These are phyloP conservation scores for Phialocephala subalpina DNA, from an alignment of 2,329 filamentous ascomycete genomes.

Conservation along the genomic window DNA sequence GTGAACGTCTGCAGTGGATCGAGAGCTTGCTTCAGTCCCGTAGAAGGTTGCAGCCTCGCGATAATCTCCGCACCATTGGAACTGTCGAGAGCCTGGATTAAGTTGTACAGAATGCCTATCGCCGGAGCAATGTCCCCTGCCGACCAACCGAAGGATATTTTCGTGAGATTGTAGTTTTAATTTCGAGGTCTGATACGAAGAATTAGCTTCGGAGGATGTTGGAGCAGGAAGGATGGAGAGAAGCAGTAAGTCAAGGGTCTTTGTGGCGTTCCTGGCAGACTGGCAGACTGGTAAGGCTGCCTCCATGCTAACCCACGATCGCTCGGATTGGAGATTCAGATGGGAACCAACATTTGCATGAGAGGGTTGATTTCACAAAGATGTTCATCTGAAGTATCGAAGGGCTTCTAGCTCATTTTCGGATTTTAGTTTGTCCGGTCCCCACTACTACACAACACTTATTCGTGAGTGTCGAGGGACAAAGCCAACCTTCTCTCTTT, in stretches of 20 bases:
- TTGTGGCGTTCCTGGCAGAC: not conserved
- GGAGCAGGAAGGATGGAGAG: not conserved
- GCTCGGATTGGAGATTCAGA: no score
- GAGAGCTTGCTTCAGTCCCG: constrained; percentile 19
- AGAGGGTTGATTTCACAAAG: no score
- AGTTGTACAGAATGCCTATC: constrained; percentile 11
- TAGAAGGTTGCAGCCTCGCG: constrained; percentile 26
- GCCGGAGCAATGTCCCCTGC: constrained; percentile 23
- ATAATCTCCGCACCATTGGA: constrained; percentile 25
- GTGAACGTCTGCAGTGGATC: constrained; percentile 22
- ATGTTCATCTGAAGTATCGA: no score
- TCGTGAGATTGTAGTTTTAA: not conserved
- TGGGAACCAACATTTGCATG: no score
- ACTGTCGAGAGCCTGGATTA: constrained; percentile 22
- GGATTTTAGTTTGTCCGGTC: no score
- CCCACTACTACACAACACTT: no score
- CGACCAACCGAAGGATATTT: constrained; percentile 27
- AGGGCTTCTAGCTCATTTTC: no score
- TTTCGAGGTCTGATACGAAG: not conserved
- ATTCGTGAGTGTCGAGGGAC: no score
- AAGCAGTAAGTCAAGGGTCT: not conserved
- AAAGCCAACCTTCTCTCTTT: no score
- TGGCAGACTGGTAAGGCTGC: not conserved
- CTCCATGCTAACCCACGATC: not conserved
- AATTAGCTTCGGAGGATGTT: not conserved